These are phyloP conservation scores for Populus deltoides DNA, from an alignment of 345 rosid species.

Conservation along the genomic window DNA sequence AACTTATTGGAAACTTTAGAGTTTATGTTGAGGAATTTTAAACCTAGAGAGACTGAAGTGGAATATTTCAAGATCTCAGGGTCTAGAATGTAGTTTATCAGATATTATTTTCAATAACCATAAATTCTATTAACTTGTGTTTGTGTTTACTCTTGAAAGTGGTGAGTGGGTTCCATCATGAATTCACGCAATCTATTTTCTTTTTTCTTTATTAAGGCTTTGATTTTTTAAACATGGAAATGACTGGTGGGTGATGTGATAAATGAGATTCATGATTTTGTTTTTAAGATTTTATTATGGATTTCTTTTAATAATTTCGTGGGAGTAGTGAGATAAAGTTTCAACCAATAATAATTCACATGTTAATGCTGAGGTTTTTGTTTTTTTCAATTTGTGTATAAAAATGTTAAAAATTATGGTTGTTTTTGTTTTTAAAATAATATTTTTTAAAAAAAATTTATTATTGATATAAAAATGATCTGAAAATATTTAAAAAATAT, in stretches of 20 bases:
- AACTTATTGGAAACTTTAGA: not conserved
- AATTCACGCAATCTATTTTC: not conserved
- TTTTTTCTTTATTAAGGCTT: not conserved
- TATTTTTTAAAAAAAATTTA: too few relatives aligned
- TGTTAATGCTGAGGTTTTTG: too few relatives aligned
- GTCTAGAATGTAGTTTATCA: not conserved
- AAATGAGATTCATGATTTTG: not conserved
- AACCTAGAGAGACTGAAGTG: not conserved
- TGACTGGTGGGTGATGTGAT: not conserved
- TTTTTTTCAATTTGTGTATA: too few relatives aligned
- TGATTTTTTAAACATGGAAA: not conserved
- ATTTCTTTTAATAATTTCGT: not conserved
- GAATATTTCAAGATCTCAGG: not conserved
- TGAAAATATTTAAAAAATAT: too few relatives aligned
- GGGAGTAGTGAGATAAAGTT: not conserved
- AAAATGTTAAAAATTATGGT: accelerated
- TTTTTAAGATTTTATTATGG: not conserved
- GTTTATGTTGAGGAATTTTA: not conserved
- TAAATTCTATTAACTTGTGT: not conserved
- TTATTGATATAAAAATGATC: too few relatives aligned
- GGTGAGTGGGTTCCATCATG: not conserved
- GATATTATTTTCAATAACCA: not conserved
- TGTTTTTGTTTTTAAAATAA: too few relatives aligned
- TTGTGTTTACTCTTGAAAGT: not conserved
- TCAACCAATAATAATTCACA: not conserved